These are phyloP conservation scores for Tritrichomonas musculus DNA, from an alignment of 208 protist species.

Conservation along the genomic window DNA sequence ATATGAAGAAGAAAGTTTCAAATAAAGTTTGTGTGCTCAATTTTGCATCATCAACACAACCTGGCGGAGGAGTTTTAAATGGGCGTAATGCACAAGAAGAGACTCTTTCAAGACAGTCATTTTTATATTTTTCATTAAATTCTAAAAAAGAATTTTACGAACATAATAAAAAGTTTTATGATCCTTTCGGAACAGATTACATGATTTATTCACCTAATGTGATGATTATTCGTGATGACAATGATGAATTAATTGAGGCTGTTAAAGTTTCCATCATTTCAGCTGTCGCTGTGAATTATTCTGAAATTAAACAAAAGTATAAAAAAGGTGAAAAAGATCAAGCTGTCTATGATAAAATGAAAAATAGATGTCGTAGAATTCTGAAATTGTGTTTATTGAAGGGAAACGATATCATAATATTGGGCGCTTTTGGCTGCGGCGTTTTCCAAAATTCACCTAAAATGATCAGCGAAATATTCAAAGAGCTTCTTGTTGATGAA, in stretches of 20 bases:
- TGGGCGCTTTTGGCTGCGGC: neutral
- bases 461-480: neutral
- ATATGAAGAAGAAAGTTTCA: neutral
- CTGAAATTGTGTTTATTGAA: neutral
- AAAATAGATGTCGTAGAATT: neutral
- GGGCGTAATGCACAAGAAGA: neutral
- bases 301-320: no score
- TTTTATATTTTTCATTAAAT: neutral
- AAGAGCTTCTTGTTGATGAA: neutral
- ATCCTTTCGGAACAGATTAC: neutral
- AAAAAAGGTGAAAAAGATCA: neutral
- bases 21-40: neutral
- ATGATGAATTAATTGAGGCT: neutral
- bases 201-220: neutral
- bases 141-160: neutral
- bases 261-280: neutral
- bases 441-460: neutral
- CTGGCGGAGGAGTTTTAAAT: neutral
- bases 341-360: neutral
- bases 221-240: neutral
- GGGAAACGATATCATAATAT: neutral
- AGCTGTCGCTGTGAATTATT: neutral
- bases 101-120: neutral
- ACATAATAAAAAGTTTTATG: no score
- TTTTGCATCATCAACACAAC: neutral